phyloP scores from a whole-genome alignment of 2,329 filamentous ascomycete species.

The Paecilomyces fulvus region DNA sequence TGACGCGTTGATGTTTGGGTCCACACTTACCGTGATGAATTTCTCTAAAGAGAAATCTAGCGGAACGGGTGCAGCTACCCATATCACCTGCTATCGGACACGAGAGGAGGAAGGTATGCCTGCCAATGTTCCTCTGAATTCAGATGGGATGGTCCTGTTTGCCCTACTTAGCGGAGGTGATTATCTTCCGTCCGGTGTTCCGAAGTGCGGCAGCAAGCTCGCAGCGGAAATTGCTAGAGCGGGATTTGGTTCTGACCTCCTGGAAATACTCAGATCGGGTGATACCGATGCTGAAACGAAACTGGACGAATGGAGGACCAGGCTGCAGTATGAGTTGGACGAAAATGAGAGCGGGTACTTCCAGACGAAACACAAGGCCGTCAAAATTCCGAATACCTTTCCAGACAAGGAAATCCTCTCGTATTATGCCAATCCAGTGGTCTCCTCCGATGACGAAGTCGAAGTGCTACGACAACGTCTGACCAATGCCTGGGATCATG shows the following conservation, averaged over 20 bases:
- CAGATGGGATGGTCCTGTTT: constrained; percentile 86
- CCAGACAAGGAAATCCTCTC: constrained; percentile 69
- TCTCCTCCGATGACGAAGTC: constrained; percentile 57
- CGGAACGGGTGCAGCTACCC: constrained; percentile 60
- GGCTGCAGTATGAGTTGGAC: constrained; percentile 64
- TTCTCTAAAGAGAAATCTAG: constrained; percentile 67
- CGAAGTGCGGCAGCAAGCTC: constrained; percentile 76
- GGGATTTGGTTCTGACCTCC: constrained; percentile 68
- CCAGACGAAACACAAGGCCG: constrained; percentile 61
- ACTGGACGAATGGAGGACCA: constrained; percentile 61
- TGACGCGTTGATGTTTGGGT: constrained; percentile 96
- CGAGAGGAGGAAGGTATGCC: constrained; percentile 44
- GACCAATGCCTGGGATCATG: constrained; percentile 47
- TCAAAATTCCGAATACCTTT: constrained; percentile 72
- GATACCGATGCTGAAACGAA: constrained; percentile 18
- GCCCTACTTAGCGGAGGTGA: constrained; percentile 94
- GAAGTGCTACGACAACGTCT: constrained; percentile 46
- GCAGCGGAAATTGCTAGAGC: constrained; percentile 85
- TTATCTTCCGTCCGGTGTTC: constrained; percentile 80
- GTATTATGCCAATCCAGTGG: constrained; percentile 80
- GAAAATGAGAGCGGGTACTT: constrained; percentile 83
- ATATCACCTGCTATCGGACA: constrained; percentile 73
- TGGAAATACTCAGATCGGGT: constrained; percentile 50
- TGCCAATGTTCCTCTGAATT: constrained; percentile 48
- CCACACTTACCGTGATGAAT: constrained; percentile 66